Conservation (phyloP, 768 basidiomycete species). For the Tulasnella sp. region DNA sequence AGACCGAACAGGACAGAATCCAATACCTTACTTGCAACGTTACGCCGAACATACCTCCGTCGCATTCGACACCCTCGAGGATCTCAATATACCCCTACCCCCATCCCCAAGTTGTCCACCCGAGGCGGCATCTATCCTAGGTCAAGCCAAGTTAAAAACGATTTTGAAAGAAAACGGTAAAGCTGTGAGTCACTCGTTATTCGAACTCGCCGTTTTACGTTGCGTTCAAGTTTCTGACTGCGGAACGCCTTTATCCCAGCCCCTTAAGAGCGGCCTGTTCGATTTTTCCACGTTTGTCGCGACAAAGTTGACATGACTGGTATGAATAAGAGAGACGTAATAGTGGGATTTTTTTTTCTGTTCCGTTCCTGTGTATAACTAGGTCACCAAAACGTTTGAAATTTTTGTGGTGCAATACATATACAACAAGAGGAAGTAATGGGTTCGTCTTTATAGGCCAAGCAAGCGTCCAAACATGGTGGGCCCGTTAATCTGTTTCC, state of each 20-base stretch:
- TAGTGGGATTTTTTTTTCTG: not conserved
- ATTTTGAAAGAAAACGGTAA: not conserved
- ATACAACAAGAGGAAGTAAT: not conserved
- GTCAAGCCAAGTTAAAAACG: not conserved
- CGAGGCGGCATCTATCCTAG: not conserved
- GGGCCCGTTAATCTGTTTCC: not conserved
- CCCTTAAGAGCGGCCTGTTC: not conserved
- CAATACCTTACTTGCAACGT: slow-evolving; percentile 17
- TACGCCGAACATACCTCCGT: slow-evolving; percentile 14
- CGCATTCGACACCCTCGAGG: slow-evolving; percentile 1
- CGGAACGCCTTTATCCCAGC: not conserved
- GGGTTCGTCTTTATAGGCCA: not conserved
- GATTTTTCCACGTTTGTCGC: not conserved
- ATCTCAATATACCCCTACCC: not conserved
- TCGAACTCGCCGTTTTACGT: not conserved
- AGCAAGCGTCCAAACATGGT: too few species aligned
- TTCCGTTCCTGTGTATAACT: not conserved
- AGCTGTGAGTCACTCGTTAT: not conserved
- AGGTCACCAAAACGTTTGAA: not conserved
- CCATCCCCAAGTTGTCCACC: not conserved
- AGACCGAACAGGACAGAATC: slow-evolving; percentile 9
- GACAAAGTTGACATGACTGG: not conserved
- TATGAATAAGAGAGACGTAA: not conserved
- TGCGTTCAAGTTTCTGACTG: not conserved
- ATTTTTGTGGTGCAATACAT: not conserved